Base-by-base conservation (phyloP, 495 filamentous ascomycete genomes). In the Hyphodiscus hymeniophilus region DNA sequence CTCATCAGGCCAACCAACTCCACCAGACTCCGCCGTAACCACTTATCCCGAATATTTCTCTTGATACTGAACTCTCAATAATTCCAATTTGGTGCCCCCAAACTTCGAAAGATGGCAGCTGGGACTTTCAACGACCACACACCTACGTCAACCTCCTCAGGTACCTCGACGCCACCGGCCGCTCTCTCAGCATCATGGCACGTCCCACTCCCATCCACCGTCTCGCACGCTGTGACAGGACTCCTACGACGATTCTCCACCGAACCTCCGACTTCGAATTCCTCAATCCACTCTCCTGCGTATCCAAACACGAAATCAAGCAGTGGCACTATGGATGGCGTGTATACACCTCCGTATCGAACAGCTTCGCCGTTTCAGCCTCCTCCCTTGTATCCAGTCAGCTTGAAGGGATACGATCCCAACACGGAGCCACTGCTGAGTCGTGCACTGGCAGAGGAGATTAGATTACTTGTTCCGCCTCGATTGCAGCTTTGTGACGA, bases 381-480 rank as follows among this genome's bases (percentile, higher is more conserved):
- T 0, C 77, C 76, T 3, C 77, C 77, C 1, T 63, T 80, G 36
- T 79, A 74, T 13, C 75, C 77, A 0, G 60, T 81, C 15, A 65
- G 63, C n/a, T 69, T 81, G 17, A 58, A 54, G 11, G 64, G 63
- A 4, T 57, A 65, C 57, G 43, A 61, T 55, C 47, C 33, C 38
- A 35, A 55, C 20, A 65, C 53, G 23, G 59, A 60, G 42, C 55
- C 61, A 26, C 62, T 94, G 39, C 73, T 97, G 24, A 81, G 76
- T 6, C 72, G 71, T 40, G 72, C 80, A 6, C 67, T 98, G 11
- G 92, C 92, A 1, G 94, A 98, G 66, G 92, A 98, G 67, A 94
- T 98, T 47, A 77, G 94, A 30, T 76, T 92, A 17, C 80, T 97
- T 42, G 72, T 98, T 8, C 92, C 92, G 0, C 72, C 90, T 41